A percentile compares a stretch with the other conserved stretches of the same genome.
Conservation (phyloP, 306 rosid species). For the Cucumis melo region DNA sequence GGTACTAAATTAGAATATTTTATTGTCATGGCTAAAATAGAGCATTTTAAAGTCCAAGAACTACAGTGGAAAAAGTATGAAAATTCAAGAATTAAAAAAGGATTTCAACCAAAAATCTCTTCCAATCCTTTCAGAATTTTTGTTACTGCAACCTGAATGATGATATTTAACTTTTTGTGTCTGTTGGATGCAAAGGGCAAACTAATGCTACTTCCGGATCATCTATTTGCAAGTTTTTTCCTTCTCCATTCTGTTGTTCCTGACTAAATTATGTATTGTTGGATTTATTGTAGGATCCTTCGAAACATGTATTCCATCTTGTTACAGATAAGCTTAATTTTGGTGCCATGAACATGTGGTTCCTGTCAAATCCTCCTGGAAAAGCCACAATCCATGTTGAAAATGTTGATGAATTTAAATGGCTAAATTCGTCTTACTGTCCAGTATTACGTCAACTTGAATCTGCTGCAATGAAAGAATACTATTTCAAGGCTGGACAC, state of each 20-base stretch:
- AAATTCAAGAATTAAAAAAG: background rate
- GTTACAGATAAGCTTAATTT: conserved; percentile 94
- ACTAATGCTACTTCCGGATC: background rate
- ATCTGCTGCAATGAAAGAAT: conserved; percentile 93
- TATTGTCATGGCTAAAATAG: background rate
- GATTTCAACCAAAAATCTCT: background rate
- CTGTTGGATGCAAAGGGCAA: background rate
- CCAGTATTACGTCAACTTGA: conserved; percentile 94
- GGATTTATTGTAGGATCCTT: conserved; percentile 65
- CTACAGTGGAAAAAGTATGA: background rate
- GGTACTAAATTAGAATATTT: background rate
- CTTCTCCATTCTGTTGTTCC: background rate
- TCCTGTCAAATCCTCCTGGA: conserved; percentile 92
- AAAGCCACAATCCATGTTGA: conserved; percentile 91
- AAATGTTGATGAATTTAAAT: conserved; percentile 88
- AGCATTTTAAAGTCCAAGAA: background rate
- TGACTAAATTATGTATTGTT: conserved; percentile 4
- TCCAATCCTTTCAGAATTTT: background rate
- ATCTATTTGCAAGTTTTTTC: background rate
- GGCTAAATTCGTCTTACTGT: conserved; percentile 94
- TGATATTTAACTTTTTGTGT: background rate
- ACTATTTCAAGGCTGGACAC: conserved; percentile 93
- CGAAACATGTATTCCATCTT: conserved; percentile 89
- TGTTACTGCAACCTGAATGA: background rate
- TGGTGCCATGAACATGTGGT: conserved; percentile 99